Evolutionary conservation across 148 eudicot genomes (phyloP), one percentile per base, ranked within the genome.

Genomic region (Fagopyrum esculentum): DNA sequence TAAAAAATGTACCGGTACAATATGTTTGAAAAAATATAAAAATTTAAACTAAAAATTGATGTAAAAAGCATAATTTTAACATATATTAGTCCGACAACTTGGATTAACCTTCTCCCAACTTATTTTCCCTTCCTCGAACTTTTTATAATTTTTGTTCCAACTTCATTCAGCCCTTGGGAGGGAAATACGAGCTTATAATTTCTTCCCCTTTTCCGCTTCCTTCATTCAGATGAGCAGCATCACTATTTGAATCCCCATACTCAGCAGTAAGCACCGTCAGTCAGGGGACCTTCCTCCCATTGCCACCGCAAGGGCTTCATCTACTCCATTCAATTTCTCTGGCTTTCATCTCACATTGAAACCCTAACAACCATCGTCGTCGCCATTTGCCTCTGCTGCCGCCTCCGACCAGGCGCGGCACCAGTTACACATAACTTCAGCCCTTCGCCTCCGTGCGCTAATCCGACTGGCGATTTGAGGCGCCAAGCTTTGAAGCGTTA

Each of bases 311-410:
- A 55, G 17, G 59, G 16, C 51, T 49, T 49, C 52, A 8, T 49
- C 3, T 3, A 12, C 52, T 3, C 6, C 15, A 30, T 13, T 19
- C 30, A 6, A 57, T 57, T 57, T 57, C 3, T 57, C 30, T 19
- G 0, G 26, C 63, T 17, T 57, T 57, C 30, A 57, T 57, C 30
- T 19, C 19, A 57, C 63, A 19, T 17, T 57, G 35, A 57, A 57
- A 57, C 63, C 63, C 63, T 57, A 57, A 17, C 63, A 19, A 8
- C 29, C 29, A 57, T 57, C 35, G 63, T 29, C 63, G 22, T 57
- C 35, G 63, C 63, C 63, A 57, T 57, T 19, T 19, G 10, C 63
- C 30, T 19, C 63, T 19, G 63, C 63, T 57, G 63, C 63, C 63
- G 30, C 63, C 57, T 16, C 57, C 57, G 57, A 52, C 66, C 66